Evolutionary conservation across 129 eudicot species (phyloP), one percentile per base, ranked within the genome.

Genomic region (Arctium minus): DNA sequence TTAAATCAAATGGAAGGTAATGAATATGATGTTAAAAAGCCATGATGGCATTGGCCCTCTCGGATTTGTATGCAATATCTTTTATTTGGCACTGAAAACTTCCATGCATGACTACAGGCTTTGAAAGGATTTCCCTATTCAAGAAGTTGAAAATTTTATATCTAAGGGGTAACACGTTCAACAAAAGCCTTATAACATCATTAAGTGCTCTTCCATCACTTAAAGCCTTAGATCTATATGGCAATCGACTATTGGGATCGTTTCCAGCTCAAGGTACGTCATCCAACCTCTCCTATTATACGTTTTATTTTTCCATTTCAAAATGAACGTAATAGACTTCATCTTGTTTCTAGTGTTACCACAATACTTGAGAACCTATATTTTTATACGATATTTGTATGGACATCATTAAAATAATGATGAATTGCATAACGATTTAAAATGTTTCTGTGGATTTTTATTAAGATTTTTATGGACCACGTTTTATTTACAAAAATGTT

Each of bases 261-360:
- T 80, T 80, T 80, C 78, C 78, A 10, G 62, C 64, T 27, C 30
- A 37, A 72, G 78, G 84, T 80, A 80, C 3, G 36, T 1, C 2
- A 1, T 33, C 1, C 2, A 33, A 33, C n/a, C n/a, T n/a, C n/a
- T n/a, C n/a, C n/a, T n/a, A n/a, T n/a, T n/a, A 2, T 33, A 33
- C 1, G 1, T 1, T 2, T 33, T 33, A 33, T n/a, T n/a, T 33
- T 2, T 33, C 1, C 1, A 1, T 33, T 33, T 2, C 2, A 2
- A 2, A 1, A 33, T 33, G 1, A 33, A 33, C 2, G 1, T 1
- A 33, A 33, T 33, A 2, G n/a, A n/a, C n/a, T 33, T 33, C 2
- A 33, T 33, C 2, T 33, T 2, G 1, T 33, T 1, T 37, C 5
- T 37, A 37, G 6, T 37, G 1, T 33, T 37, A 37, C 6, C 5